Percentiles rank a stretch among this genome's conserved stretches.
These are phyloP conservation scores for Xylaria curta DNA, from an alignment of 495 filamentous ascomycete genomes.

Conservation along the genomic window DNA sequence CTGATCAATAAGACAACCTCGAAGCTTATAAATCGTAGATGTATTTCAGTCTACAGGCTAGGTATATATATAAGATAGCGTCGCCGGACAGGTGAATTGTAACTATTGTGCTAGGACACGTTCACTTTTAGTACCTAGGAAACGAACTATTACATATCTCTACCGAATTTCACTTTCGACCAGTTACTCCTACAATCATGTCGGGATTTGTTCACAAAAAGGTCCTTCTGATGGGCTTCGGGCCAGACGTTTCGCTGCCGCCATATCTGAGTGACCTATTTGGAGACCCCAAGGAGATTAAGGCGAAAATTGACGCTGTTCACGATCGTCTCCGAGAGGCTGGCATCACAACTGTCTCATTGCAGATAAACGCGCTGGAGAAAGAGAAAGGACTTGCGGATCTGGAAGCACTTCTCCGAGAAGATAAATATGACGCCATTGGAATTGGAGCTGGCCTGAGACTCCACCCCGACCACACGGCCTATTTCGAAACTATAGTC, in stretches of 20 bases:
- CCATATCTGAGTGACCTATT: constrained; percentile 1
- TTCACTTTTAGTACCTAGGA: not conserved
- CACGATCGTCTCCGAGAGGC: constrained; percentile 14
- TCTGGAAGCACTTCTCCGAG: constrained; percentile 5
- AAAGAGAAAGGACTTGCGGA: constrained; percentile 17
- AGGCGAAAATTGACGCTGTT: constrained; percentile 10
- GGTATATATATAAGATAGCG: not conserved
- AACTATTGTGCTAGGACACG: not conserved
- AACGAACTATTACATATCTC: not conserved
- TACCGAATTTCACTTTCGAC: not conserved
- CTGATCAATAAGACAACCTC: not conserved
- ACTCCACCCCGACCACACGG: constrained; percentile 12
- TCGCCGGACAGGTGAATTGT: not conserved
- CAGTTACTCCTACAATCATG: not conserved
- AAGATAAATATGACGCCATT: constrained; percentile 18
- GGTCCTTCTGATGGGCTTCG: constrained; percentile 15
- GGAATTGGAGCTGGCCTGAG: constrained; percentile 23
- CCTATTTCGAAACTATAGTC: constrained; percentile 22
- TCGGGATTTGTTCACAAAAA: constrained; percentile 7
- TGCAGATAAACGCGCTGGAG: constrained; percentile 4
- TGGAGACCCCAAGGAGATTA: constrained; percentile 8
- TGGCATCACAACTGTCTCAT: constrained; percentile 9
- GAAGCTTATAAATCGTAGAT: constrained; percentile 20
- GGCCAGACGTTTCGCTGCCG: not conserved
- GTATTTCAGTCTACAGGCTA: not conserved